A percentile compares a stretch with the other conserved stretches of the same genome.
Conservation (phyloP, 768 basidiomycete species). For the Termitomyces sp. region DNA sequence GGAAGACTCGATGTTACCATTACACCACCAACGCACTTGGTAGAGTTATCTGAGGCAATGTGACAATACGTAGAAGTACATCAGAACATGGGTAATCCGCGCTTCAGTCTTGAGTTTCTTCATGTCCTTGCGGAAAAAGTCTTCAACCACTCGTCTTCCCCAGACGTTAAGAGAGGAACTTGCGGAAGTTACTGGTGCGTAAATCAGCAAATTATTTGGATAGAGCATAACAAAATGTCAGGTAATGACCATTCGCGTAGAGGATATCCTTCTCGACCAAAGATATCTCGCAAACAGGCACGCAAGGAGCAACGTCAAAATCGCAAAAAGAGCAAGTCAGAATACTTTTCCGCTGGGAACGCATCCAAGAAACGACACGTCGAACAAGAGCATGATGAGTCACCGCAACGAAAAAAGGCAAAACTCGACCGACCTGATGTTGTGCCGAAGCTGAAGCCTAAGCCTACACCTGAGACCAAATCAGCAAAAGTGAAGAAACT, state of each 20-base stretch:
- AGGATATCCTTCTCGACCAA: slow-evolving; percentile 14
- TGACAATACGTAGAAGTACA: background rate
- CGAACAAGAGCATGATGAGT: slow-evolving; percentile 40
- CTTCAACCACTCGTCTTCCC: slow-evolving; percentile 33
- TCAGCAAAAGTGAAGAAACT: slow-evolving; percentile 18
- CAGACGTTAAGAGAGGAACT: slow-evolving; percentile 26
- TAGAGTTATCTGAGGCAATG: rapidly evolving
- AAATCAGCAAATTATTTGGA: background rate
- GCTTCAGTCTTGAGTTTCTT: background rate
- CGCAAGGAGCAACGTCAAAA: slow-evolving; percentile 57
- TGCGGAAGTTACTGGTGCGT: slow-evolving; percentile 15
- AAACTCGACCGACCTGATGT: slow-evolving; percentile 17
- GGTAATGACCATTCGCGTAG: slow-evolving; percentile 16
- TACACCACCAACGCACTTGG: slow-evolving; percentile 55
- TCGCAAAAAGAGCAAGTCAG: slow-evolving; percentile 58
- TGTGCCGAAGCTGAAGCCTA: background rate
- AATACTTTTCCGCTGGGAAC: slow-evolving; percentile 39
- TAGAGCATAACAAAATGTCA: slow-evolving; percentile 1
- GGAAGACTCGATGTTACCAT: slow-evolving; percentile 87
- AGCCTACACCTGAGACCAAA: background rate
- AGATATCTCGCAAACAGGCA: slow-evolving; percentile 49
- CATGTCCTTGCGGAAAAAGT: slow-evolving; percentile 24
- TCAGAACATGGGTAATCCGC: too few species aligned
- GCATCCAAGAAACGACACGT: slow-evolving; percentile 27
- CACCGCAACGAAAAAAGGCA: slow-evolving; percentile 45